Evolutionary conservation across 306 rosid species (phyloP).

Genomic region (Acacia crassicarpa): DNA sequence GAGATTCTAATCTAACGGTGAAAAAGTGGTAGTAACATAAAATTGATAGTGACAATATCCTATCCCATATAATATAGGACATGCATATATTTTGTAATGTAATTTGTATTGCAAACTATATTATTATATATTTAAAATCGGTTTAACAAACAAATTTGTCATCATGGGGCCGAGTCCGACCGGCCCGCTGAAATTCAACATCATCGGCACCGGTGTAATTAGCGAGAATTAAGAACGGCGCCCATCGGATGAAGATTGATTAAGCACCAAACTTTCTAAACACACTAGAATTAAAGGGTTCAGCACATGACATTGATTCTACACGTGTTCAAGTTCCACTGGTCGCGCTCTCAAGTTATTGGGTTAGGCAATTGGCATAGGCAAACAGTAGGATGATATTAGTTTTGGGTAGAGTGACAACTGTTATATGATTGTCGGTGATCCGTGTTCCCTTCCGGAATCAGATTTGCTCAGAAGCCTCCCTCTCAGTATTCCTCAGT

Average conservation of each 20-base stretch:
- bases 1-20: too few relatives aligned
- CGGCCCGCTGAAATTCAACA: not conserved
- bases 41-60: too few relatives aligned
- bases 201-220: not conserved
- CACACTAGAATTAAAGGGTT: not conserved
- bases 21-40: too few relatives aligned
- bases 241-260: not conserved
- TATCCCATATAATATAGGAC: too few relatives aligned
- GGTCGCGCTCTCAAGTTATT: not conserved
- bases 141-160: too few relatives aligned
- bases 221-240: not conserved
- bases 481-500: too few relatives aligned
- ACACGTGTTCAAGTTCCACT: not conserved
- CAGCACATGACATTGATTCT: not conserved
- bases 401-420: constrained; percentile 49
- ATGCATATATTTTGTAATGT: too few relatives aligned
- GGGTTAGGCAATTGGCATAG: not conserved
- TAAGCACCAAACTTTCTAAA: not conserved
- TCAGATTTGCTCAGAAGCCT: too few relatives aligned
- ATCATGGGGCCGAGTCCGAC: not conserved
- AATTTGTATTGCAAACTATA: too few relatives aligned
- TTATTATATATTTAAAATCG: too few relatives aligned
- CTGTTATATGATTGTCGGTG: constrained; percentile 54
- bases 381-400: not conserved
- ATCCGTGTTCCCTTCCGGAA: too few relatives aligned